Base-by-base conservation (phyloP, 495 filamentous ascomycete species). In the Penicillium ucsense region DNA sequence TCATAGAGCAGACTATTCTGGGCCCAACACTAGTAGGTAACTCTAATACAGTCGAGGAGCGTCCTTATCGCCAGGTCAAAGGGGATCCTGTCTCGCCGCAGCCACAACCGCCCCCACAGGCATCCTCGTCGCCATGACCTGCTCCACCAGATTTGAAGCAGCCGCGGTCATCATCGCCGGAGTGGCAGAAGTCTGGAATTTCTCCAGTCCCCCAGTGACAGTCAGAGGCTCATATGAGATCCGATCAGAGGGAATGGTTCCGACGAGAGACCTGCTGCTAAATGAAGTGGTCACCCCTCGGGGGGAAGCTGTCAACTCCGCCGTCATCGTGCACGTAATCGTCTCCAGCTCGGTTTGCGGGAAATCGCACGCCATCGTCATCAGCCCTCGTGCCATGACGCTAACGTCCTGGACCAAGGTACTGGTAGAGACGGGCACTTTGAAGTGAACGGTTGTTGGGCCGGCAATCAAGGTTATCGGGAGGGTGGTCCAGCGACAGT, bases 401-500 rank as follows among this genome's bases (percentile, higher is more conserved):
- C 20, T 41, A 3, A 11, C 40, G 4, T 44, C 39, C 4, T 5
- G 11, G 28, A 8, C 35, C 3, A 2, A 5, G 6, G 31, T 11
- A 30, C 28, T 31, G 20, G 8, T 10, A 34, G 35, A 29, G 1
- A 37, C 34, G 9, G 36, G 29, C 8, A 33, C 34, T 2, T 37
- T 35, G 29, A 42, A 36, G 49, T 45, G 53, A 35, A 46, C 43
- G 10, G 56, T 59, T 10, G 11, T 31, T 20, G 43, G 40, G 36
- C 60, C 62, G 28, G 56, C 53, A 33, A 65, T 48, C n/a, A 65
- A 30, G 35, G 62, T 65, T 11, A 41, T 47, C n/a, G 62, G 56
- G 20, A 20, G 20, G 2, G 39, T 32, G 30, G 50, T 11, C 31
- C 60, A 38, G 4, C 46, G 29, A 40, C 62, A 65, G 34, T 57